Conservation (phyloP, 140 eudicot genomes). For the Cichorium intybus region DNA sequence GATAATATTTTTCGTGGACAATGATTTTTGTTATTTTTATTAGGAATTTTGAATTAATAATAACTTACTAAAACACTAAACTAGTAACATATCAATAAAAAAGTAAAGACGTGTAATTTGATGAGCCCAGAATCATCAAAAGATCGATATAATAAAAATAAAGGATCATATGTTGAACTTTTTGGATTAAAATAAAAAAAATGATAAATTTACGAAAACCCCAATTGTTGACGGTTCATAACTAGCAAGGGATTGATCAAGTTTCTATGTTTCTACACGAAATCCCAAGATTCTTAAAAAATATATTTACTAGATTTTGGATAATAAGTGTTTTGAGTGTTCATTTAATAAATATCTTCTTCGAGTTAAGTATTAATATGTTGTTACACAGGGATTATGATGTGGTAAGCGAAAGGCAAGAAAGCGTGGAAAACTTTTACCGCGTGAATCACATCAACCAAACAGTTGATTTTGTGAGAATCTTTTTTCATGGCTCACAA, state of each 20-base stretch:
- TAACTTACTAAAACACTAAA: background rate
- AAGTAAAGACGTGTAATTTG: background rate
- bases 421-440: constrained; percentile 63
- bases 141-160: background rate
- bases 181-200: background rate
- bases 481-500: background rate
- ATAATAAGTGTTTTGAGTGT: background rate
- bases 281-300: background rate
- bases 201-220: background rate
- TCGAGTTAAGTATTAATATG: background rate
- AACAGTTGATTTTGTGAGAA: constrained; percentile 66
- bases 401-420: constrained; percentile 59
- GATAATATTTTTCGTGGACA: background rate
- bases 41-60: too few relatives aligned
- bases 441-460: constrained; percentile 59
- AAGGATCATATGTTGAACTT: background rate
- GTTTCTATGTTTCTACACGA: background rate
- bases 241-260: background rate
- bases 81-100: too few relatives aligned
- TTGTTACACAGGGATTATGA: constrained; percentile 60
- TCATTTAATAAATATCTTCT: background rate
- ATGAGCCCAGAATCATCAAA: background rate
- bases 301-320: background rate
- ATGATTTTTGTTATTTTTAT: too few relatives aligned
- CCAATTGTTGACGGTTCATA: background rate